Percentiles rank a stretch among this genome's conserved stretches.
Conservation (phyloP, 2,329 filamentous ascomycete species). For the Aspergillus flavus region DNA sequence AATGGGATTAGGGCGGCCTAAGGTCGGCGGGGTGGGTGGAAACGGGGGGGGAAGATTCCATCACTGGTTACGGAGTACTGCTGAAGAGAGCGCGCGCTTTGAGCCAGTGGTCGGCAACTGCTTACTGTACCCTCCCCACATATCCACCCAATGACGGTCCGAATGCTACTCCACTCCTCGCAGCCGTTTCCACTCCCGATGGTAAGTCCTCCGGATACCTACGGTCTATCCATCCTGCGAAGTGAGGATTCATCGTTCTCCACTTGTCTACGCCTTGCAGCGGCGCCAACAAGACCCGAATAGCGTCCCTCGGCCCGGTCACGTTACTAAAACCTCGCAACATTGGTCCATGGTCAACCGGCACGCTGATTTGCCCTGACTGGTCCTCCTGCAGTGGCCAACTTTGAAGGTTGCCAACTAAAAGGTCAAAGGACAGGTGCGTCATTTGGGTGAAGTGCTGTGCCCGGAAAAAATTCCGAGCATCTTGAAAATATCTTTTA, state of each 20-base stretch:
- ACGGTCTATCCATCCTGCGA: not conserved
- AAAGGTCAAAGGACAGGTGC: not conserved
- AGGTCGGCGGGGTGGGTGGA: constrained; percentile 20
- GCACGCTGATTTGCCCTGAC: not conserved
- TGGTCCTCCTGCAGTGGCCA: not conserved
- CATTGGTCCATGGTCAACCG: not conserved
- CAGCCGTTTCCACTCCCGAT: constrained; percentile 16
- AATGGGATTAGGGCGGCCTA: constrained; percentile 18
- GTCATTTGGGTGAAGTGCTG: not conserved
- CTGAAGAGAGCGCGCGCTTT: not conserved
- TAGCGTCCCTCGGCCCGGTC: constrained; percentile 28
- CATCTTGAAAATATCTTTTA: not conserved
- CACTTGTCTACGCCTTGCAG: constrained; percentile 1
- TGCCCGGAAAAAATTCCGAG: not conserved
- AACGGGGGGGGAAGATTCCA: not conserved
- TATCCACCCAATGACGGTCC: constrained; percentile 7
- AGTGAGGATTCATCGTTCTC: not conserved
- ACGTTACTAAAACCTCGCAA: constrained; percentile 23
- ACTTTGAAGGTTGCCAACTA: not conserved
- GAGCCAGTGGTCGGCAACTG: constrained; percentile 17
- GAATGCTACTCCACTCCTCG: constrained; percentile 2
- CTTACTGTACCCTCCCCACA: constrained; percentile 14
- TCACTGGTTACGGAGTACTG: not conserved
- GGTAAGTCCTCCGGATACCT: constrained; percentile 4
- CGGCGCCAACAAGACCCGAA: constrained; percentile 5